Evolutionary conservation across 1,284 basidiomycete genomes (phyloP), one percentile per base, ranked within the genome.

Genomic region (Apiotrichum sp.): DNA sequence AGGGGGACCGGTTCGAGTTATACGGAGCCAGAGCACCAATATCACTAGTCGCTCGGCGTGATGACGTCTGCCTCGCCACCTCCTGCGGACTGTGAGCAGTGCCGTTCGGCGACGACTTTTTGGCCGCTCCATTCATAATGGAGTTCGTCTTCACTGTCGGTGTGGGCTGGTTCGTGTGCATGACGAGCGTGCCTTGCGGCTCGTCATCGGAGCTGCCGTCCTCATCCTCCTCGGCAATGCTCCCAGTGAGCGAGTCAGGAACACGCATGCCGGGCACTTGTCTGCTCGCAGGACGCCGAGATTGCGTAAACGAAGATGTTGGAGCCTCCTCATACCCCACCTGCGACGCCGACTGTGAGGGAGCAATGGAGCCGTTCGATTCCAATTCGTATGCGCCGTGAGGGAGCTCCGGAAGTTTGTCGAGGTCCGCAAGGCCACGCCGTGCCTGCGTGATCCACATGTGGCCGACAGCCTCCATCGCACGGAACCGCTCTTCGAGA

Each of bases 321-420:
- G 47, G 50, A 11, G 48, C 46, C 47, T 73, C 72, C 33, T 71
- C 69, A 51, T 69, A 70, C 14, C 70, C 72, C 14, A 71, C 65
- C 57, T 76, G 71, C 4, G 75, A 77, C 3, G 75, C 75, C 13
- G 75, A 77, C 62, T 77, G 73, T 0, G 73, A 77, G 1, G 75
- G 75, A 1, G 74, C 73, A n/a, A 77, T 59, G 1, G 75, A 77
- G n/a, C 69, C 71, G 62, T 77, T 77, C 29, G 75, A 77, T 58
- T 77, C 73, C 49, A 75, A 62, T 62, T 77, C 75, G 57, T 61
- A 77, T 4, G 73, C 70, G 57, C 71, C 67, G 16, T 63, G 53
- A 9, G 64, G 66, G 29, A 70, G 65, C 40, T 70, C 67, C 62
- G 62, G 54, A 3, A 59, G 50, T 50, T 55, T 48, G 43, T 75